Evolutionary conservation across 345 rosid species (phyloP), one percentile per base, ranked within the genome.

Genomic region (Arabidopsis arenosa): DNA sequence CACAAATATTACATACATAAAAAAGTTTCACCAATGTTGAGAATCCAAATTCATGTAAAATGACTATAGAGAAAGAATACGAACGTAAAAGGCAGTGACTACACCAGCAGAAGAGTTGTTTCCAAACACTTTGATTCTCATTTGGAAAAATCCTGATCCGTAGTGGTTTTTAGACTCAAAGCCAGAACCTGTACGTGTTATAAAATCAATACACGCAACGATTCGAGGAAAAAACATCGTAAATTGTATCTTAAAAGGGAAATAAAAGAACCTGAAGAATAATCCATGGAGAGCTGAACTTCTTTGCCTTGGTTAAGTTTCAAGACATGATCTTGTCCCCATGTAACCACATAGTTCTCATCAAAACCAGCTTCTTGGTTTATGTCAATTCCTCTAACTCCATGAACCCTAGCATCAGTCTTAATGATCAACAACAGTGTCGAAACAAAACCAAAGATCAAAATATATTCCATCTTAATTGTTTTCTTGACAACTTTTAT

Each of bases 41-140:
- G 3, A 41, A 26, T 7, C 10, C 3, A 14, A 14, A 39, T 41
- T 47, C 23, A 4, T 37, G 12, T 43, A 23, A 14, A 39, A 39
- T 33, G 35, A 13, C 1, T 33, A 18, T 0, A 45, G 4, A 2
- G 18, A 45, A 18, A 7, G 2, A 47, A 17, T 10, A 70, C 80
- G 53, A 17, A 87, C 91, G 52, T 89, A 89, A 43, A 81, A 87
- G 14, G 90, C 87, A 0, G 90, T 86, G 9, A 89, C 84, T 49
- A 89, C 81, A 37, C 95, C 91, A 1, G 90, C 82, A 5, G 90
- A 82, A 81, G n/a, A n/a, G n/a, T 86, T 78, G 36, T 71, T 86
- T 57, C 18, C 57, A 0, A 88, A 84, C 32, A 84, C 23, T 83
- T 85, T 89, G 10, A 87, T 79, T 52, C 55, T 82, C 74, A 82